Conservation (phyloP, 192 early-diverging fungal species). For the Mortierella alpina region DNA sequence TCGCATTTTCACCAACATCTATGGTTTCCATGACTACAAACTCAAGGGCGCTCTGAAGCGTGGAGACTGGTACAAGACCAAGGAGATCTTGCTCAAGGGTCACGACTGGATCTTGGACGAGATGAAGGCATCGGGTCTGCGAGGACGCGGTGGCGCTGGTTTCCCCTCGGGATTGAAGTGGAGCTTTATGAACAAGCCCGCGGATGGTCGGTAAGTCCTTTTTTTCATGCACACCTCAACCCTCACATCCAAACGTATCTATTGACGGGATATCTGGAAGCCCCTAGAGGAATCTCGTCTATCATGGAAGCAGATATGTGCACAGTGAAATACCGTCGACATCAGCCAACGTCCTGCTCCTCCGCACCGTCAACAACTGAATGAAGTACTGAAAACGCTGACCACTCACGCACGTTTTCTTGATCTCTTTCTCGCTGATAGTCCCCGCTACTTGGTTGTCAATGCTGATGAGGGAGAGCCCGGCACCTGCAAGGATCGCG, state of each 20-base stretch:
- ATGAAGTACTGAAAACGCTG: slow-evolving; percentile 67
- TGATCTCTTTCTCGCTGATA: slow-evolving; percentile 12
- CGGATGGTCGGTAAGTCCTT: slow-evolving; percentile 73
- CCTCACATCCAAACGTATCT: slow-evolving; percentile 79
- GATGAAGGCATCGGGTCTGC: slow-evolving; percentile 94
- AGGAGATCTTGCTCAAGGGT: slow-evolving; percentile 96
- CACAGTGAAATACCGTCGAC: slow-evolving; percentile 90
- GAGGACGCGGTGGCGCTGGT: slow-evolving; percentile 96
- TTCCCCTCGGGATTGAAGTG: slow-evolving; percentile 99
- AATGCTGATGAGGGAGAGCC: slow-evolving; percentile 99
- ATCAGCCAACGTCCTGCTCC: slow-evolving; percentile 74
- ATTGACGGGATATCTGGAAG: slow-evolving; percentile 86
- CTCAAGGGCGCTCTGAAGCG: slow-evolving; percentile 94
- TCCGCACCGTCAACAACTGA: slow-evolving; percentile 96
- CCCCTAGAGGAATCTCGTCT: slow-evolving; percentile 80
- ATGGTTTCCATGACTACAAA: slow-evolving; percentile 90
- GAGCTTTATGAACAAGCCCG: slow-evolving; percentile 98
- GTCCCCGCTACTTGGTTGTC: slow-evolving; percentile 94
- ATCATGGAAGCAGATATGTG: slow-evolving; percentile 97
- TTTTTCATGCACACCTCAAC: slow-evolving; percentile 34
- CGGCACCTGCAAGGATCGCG: slow-evolving; percentile 93
- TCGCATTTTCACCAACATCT: slow-evolving; percentile 98
- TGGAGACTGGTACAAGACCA: slow-evolving; percentile 99
- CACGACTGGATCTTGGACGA: slow-evolving; percentile 98
- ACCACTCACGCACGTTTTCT: neutral